Evolutionary conservation across 225 moss, liverwort and hornwort genomes (phyloP).

Genomic region (Sphagnum contortum): DNA sequence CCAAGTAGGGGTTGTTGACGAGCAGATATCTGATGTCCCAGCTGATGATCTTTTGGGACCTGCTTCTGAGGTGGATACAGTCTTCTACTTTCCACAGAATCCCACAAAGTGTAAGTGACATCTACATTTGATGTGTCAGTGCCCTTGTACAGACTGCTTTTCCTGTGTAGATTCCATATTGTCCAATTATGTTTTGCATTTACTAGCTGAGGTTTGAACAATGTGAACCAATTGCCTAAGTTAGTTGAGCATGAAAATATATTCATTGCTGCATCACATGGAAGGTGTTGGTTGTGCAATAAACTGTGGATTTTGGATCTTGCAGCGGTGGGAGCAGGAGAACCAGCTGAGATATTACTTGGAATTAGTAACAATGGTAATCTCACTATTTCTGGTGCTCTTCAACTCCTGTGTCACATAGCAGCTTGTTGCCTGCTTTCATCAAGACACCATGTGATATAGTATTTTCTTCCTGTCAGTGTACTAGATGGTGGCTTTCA

Average conservation of each 20-base stretch:
- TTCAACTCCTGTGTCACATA: background rate
- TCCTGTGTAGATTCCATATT: background rate
- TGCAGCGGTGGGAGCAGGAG: constrained; percentile 77
- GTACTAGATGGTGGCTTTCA: too few relatives aligned
- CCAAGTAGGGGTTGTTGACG: constrained; percentile 43
- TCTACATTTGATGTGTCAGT: background rate
- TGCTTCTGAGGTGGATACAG: constrained; percentile 56
- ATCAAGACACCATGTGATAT: background rate
- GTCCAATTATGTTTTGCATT: too few relatives aligned
- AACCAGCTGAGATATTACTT: constrained; percentile 55
- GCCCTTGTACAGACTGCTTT: background rate
- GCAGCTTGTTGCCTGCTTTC: background rate
- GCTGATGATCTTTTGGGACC: constrained; percentile 45
- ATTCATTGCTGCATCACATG: background rate
- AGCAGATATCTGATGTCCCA: constrained; percentile 36
- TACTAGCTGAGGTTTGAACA: too few relatives aligned
- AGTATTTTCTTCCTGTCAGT: background rate
- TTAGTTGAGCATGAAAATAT: background rate
- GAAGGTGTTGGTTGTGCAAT: background rate
- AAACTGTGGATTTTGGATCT: constrained; percentile 4
- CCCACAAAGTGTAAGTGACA: constrained; percentile 44
- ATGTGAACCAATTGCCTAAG: too few relatives aligned
- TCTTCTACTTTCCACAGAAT: constrained; percentile 57
- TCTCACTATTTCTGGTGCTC: background rate
- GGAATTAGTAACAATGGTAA: constrained; percentile 79